phyloP scores from a whole-genome alignment of 2,329 filamentous ascomycete genomes.

The Zymoseptoria ardabiliae region DNA sequence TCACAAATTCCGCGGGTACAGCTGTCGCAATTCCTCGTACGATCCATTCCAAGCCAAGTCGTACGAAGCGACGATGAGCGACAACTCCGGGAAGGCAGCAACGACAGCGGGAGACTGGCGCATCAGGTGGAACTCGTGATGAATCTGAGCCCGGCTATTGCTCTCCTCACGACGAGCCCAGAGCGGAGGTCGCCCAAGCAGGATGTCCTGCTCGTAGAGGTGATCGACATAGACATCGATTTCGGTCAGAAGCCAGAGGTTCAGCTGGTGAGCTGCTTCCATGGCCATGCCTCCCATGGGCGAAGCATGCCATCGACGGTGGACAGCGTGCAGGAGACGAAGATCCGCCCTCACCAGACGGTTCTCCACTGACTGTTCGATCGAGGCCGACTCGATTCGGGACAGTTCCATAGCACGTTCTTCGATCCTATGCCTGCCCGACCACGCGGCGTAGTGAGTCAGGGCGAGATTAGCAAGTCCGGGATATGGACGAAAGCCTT shows the following conservation, averaged over 20 bases:
- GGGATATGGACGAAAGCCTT: not conserved
- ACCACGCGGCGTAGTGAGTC: not conserved
- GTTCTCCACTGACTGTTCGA: not conserved
- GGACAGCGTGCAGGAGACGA: not conserved
- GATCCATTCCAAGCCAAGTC: not conserved
- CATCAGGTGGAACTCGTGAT: not conserved
- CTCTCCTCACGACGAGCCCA: no score
- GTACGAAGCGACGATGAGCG: not conserved
- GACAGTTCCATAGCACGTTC: not conserved
- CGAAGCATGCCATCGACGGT: not conserved
- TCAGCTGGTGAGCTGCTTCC: not conserved
- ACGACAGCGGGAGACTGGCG: not conserved
- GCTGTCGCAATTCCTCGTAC: not conserved
- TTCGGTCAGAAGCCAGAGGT: not conserved
- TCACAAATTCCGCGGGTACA: not conserved
- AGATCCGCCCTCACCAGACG: not conserved
- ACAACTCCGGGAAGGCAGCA: not conserved
- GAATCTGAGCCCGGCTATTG: not conserved
- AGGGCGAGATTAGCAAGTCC: not conserved
- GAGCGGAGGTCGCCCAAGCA: not conserved
- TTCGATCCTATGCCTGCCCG: not conserved
- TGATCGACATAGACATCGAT: not conserved
- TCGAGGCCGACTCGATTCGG: not conserved
- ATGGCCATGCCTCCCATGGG: not conserved
- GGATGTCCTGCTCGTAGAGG: not conserved